Percentiles rank a stretch among this genome's conserved stretches.
phyloP scores from a whole-genome alignment of 805 yeast species.

The Clavispora asparagi region DNA sequence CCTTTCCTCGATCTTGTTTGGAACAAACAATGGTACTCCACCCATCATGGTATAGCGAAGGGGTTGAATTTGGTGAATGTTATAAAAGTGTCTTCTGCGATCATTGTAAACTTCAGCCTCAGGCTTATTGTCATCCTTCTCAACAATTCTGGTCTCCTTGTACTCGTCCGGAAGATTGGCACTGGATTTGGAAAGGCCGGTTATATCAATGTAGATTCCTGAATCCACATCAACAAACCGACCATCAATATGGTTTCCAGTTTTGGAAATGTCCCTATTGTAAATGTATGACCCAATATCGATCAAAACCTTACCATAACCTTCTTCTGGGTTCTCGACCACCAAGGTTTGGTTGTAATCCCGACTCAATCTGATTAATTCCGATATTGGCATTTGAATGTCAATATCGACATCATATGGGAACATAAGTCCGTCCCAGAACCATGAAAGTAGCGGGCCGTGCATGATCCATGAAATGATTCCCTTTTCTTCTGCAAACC shows the following conservation, averaged over 20 bases:
- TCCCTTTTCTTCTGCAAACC: conserved; percentile 12
- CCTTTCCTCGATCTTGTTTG: conserved; percentile 11
- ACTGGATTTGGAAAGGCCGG: conserved; percentile 10
- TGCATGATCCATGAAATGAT: conserved; percentile 15
- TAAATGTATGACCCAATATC: conserved; percentile 17
- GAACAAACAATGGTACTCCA: conserved; percentile 16
- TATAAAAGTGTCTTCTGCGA: conserved; percentile 15
- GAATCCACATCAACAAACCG: conserved; percentile 14
- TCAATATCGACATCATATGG: conserved; percentile 14
- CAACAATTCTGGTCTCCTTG: conserved; percentile 8
- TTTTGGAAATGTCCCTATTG: conserved; percentile 10
- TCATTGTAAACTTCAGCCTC: conserved; percentile 13
- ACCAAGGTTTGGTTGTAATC: conserved; percentile 13
- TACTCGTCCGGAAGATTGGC: conserved; percentile 10
- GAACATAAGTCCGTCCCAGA: conserved; percentile 15
- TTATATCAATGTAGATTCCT: conserved; percentile 14
- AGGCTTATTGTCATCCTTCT: conserved; percentile 5
- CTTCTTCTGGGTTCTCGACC: conserved; percentile 15
- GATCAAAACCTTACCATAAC: conserved; percentile 15
- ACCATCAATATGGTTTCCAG: conserved; percentile 13
- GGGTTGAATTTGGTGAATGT: conserved; percentile 14
- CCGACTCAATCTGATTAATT: conserved; percentile 5
- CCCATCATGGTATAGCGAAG: conserved; percentile 14
- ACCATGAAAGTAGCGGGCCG: conserved; percentile 14
- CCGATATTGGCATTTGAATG: conserved; percentile 13